A percentile compares a stretch with the other conserved stretches of the same genome.
phyloP scores from a whole-genome alignment of 2,329 filamentous ascomycete species.

The Aspergillus oerlinghausenensis region DNA sequence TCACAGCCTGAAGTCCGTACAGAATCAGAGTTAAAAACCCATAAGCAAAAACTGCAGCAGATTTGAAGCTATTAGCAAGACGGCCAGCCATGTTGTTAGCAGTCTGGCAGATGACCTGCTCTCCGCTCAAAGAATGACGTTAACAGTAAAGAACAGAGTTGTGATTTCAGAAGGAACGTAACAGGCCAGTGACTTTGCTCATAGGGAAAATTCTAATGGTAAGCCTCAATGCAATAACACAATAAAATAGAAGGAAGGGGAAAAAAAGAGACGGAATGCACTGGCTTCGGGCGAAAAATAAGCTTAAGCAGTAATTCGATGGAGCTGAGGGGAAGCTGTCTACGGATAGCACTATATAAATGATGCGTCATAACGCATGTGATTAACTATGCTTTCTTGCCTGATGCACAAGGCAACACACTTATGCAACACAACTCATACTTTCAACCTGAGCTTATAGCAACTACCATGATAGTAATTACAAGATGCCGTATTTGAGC shows the following conservation, averaged over 20 bases:
- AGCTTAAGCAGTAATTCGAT: neutral
- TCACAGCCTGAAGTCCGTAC: conserved; percentile 28
- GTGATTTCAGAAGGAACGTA: neutral
- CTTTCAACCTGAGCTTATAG: neutral
- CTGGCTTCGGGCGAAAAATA: neutral
- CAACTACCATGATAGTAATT: neutral
- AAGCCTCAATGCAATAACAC: neutral
- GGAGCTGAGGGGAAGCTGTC: neutral
- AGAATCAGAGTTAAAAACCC: conserved; percentile 33
- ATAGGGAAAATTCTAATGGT: neutral
- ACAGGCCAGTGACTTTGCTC: neutral
- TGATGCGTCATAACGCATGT: neutral
- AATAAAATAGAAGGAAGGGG: neutral
- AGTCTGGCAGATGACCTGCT: neutral
- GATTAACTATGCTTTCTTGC: neutral
- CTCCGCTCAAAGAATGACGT: neutral
- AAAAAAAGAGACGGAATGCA: too few relatives aligned
- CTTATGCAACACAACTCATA: neutral
- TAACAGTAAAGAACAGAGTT: neutral
- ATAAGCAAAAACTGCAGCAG: conserved; percentile 23
- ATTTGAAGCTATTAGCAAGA: conserved; percentile 15
- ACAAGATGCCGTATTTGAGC: neutral
- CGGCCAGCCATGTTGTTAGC: conserved; percentile 18
- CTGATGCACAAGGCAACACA: neutral
- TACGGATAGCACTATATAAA: neutral